These are phyloP conservation scores for Hymenoscyphus salicellus DNA, from an alignment of 2,329 filamentous ascomycete genomes.

Conservation along the genomic window DNA sequence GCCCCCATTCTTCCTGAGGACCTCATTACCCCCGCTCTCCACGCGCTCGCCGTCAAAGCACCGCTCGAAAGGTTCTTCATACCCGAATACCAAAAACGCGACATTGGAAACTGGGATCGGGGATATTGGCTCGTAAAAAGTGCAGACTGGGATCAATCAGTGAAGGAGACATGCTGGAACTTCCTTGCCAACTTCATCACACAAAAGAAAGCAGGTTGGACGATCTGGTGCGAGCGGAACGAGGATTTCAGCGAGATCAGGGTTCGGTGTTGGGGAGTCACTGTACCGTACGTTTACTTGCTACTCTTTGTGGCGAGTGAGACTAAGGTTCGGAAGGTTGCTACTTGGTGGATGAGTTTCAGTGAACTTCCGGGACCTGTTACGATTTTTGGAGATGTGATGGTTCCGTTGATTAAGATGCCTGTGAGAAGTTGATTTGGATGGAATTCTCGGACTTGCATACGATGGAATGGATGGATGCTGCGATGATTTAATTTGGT, in stretches of 20 bases:
- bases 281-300: conserved; percentile 70
- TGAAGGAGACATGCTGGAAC: conserved; percentile 57
- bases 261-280: conserved; percentile 75
- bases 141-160: conserved; percentile 47
- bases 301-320: conserved; percentile 70
- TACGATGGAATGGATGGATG: too few relatives aligned
- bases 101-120: conserved; percentile 60
- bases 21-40: conserved; percentile 56
- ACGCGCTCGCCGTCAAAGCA: conserved; percentile 51
- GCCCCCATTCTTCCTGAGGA: conserved; percentile 43
- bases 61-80: conserved; percentile 52
- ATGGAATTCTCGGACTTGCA: background rate
- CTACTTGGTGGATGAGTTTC: conserved; percentile 65
- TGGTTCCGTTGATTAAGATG: conserved; percentile 51
- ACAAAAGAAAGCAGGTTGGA: conserved; percentile 63
- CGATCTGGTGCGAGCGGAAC: conserved; percentile 56
- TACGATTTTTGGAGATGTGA: too few relatives aligned
- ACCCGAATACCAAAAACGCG: conserved; percentile 48
- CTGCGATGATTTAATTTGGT: too few relatives aligned
- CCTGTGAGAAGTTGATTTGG: conserved; percentile 25
- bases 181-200: conserved; percentile 59
- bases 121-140: conserved; percentile 74
- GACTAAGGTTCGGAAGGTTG: conserved; percentile 55
- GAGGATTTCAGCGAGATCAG: conserved; percentile 47
- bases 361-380: conserved; percentile 44